Conservation (phyloP, 2,329 filamentous ascomycete genomes). For the Claviceps sp. region DNA sequence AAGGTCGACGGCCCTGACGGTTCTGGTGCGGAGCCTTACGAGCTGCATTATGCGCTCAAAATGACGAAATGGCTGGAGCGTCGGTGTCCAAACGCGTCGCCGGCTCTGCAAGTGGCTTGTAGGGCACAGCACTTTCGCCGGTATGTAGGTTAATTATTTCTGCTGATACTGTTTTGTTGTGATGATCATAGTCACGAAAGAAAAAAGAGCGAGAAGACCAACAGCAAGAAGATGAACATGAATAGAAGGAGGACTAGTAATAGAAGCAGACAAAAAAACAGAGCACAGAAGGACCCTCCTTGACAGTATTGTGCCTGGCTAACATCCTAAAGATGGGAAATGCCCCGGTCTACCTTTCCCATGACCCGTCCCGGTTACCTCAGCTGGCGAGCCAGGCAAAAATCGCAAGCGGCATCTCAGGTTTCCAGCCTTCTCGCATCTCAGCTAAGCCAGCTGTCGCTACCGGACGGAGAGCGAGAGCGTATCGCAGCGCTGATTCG, state of each 20-base stretch:
- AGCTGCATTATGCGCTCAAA: constrained; percentile 69
- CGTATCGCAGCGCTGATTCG: constrained; percentile 59
- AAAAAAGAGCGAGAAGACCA: too few relatives aligned
- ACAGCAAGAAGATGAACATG: too few relatives aligned
- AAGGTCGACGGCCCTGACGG: constrained; percentile 27
- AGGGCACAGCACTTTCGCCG: constrained; percentile 75
- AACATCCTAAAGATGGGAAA: constrained; percentile 50
- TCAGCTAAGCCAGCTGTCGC: constrained; percentile 21
- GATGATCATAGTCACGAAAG: neutral
- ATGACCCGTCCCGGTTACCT: constrained; percentile 66
- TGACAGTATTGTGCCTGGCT: neutral
- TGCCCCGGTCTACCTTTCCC: constrained; percentile 60
- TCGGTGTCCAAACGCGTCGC: constrained; percentile 48
- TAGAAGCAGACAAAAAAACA: too few relatives aligned
- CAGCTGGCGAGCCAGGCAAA: constrained; percentile 63
- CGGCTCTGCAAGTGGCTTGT: constrained; percentile 59
- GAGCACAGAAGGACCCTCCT: too few relatives aligned
- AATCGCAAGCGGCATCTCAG: constrained; percentile 45
- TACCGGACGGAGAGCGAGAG: constrained; percentile 37
- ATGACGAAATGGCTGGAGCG: constrained; percentile 62
- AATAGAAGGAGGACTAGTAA: too few relatives aligned
- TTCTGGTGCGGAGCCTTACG: constrained; percentile 46
- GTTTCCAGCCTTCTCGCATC: constrained; percentile 41
- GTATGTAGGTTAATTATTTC: constrained; percentile 12
- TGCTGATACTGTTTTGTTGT: neutral